Evolutionary conservation across 768 basidiomycete genomes (phyloP).

Genomic region (Psilocybe cubensis): DNA sequence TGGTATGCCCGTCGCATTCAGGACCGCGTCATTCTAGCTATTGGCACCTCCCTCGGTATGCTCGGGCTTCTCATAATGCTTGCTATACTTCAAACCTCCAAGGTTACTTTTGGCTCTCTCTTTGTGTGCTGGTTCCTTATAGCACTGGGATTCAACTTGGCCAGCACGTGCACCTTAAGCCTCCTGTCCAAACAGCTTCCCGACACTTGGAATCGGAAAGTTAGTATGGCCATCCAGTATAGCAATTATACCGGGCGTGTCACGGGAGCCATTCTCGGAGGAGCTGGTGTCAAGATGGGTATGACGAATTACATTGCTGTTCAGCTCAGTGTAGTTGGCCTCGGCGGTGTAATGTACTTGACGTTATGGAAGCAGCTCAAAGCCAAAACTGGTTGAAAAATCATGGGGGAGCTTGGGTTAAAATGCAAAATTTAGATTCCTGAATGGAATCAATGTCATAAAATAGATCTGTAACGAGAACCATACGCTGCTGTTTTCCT

Average conservation of each 20-base stretch:
- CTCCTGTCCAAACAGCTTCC: conserved; percentile 73
- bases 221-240: conserved; percentile 66
- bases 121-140: conserved; percentile 59
- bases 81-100: conserved; percentile 41
- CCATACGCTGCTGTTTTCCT: no score
- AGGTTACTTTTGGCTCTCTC: conserved; percentile 50
- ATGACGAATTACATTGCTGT: conserved; percentile 64
- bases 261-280: conserved; percentile 70
- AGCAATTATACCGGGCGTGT: conserved; percentile 71
- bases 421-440: not conserved
- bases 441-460: no score
- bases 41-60: conserved; percentile 54
- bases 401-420: not conserved
- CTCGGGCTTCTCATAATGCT: conserved; percentile 56
- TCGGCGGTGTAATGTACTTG: conserved; percentile 57
- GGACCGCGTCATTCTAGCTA: conserved; percentile 60
- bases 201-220: conserved; percentile 57
- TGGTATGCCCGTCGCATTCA: conserved; percentile 58
- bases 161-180: conserved; percentile 71
- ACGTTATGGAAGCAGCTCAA: conserved; percentile 67
- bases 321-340: conserved; percentile 61
- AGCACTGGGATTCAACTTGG: conserved; percentile 74
- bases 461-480: no score
- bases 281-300: conserved; percentile 59
- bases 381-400: conserved; percentile 57